phyloP scores from a whole-genome alignment of 306 rosid genomes.

The Nissolia schottii region DNA sequence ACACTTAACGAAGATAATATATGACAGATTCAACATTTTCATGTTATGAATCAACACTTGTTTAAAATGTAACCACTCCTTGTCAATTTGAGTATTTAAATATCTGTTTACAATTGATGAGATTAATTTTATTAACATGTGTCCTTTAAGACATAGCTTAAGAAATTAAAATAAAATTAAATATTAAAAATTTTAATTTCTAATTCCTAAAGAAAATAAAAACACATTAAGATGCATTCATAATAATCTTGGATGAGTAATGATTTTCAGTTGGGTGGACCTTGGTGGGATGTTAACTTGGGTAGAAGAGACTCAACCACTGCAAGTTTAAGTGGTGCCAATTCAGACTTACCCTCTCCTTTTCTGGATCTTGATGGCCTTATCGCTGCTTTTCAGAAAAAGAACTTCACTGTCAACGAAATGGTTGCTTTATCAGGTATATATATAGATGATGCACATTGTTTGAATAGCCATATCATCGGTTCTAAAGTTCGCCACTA shows the following conservation, averaged over 20 bases:
- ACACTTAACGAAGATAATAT: too few relatives aligned
- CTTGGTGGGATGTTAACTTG: constrained; percentile 27
- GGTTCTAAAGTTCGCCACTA: background rate
- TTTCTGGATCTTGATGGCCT: constrained; percentile 30
- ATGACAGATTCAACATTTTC: too few relatives aligned
- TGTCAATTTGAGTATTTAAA: too few relatives aligned
- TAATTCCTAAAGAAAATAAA: background rate
- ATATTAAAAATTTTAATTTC: background rate
- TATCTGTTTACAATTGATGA: too few relatives aligned
- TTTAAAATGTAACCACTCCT: too few relatives aligned
- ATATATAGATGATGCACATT: background rate
- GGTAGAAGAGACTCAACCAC: too few relatives aligned
- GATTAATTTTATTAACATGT: too few relatives aligned
- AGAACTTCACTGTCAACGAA: constrained; percentile 31
- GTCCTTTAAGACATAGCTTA: too few relatives aligned
- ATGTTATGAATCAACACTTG: too few relatives aligned
- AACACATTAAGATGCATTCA: background rate
- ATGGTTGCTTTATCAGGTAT: constrained; percentile 54
- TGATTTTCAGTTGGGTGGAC: constrained; percentile 43
- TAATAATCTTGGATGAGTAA: background rate
- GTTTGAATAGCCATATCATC: background rate
- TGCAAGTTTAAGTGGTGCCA: too few relatives aligned
- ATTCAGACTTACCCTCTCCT: constrained; percentile 38
- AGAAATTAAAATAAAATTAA: too few relatives aligned
- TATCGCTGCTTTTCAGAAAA: constrained; percentile 37